Base-by-base conservation (phyloP, 192 early-diverging fungal species). In the Chytriomyces sp. region DNA sequence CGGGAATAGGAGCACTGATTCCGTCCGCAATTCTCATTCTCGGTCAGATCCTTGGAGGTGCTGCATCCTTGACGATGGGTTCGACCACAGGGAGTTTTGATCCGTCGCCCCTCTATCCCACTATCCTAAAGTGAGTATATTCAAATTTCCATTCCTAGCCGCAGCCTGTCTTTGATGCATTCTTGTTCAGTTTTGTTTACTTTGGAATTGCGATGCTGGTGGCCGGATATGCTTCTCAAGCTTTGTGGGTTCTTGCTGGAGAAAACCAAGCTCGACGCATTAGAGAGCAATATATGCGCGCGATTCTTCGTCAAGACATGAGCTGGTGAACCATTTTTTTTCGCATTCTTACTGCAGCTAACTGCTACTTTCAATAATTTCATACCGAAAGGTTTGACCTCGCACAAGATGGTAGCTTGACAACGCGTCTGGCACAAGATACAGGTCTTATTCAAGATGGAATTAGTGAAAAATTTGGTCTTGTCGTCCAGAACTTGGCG, bases 391-490 rank as follows among this genome's bases (percentile, higher is more conserved):
- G 65, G 65, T 68, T 80, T 64, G 85, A 86, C 49, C 39, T 72
- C 34, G 59, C 65, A 28, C 67, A 77, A 22, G 76, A 79, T 53
- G 85, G 85, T 3, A 76, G 77, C 28, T 59, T 86, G 52, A 85
- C 82, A 4, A 70, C 78, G 12, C 72, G 82, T 17, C 75, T 86
- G 0, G 77, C 82, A 1, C 44, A 58, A 39, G 85, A 88, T 70
- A 81, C 74, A 19, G 10, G 41, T 19, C 41, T 75, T 12, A 78
- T 86, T 22, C 85, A 86, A 67, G 82, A 84, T 6, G 86, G 86
- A 12, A 80, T 88, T 60, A 70, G 69, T 5, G 86, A 88, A 32
- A 88, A 88, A 70, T 75, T 77, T 44, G 83, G 85, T 12, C 36
- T 77, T 17, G 56, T 65, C 33, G 33, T 85, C 52, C 83, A 85